Evolutionary conservation across 805 yeast species (phyloP).

Genomic region (Diddensiella santjacobensis): DNA sequence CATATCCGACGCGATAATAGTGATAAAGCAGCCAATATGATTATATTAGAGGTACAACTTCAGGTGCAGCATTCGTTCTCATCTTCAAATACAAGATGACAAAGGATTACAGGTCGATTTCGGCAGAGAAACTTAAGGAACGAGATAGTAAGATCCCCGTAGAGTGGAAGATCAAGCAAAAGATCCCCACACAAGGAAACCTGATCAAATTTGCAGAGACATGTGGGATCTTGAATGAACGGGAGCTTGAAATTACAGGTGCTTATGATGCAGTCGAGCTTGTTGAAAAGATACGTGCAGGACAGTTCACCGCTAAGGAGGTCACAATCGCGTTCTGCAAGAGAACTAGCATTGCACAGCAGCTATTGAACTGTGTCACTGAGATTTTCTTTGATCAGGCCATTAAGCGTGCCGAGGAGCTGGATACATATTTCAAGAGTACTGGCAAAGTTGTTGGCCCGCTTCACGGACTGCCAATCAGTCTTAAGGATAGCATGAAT

Average conservation of each 20-base stretch:
- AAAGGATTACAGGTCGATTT: constrained; percentile 36
- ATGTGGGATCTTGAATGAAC: constrained; percentile 33
- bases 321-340: constrained; percentile 56
- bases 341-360: constrained; percentile 56
- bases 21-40: no score
- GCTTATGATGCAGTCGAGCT: constrained; percentile 42
- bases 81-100: constrained; percentile 3
- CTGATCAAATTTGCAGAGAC: constrained; percentile 38
- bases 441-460: constrained; percentile 59
- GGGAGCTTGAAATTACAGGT: constrained; percentile 42
- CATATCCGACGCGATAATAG: no score
- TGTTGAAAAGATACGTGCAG: constrained; percentile 44
- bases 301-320: constrained; percentile 43
- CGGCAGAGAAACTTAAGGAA: constrained; percentile 35
- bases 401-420: constrained; percentile 48
- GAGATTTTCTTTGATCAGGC: constrained; percentile 55
- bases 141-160: constrained; percentile 43
- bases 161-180: constrained; percentile 43
- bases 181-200: constrained; percentile 33
- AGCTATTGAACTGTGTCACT: constrained; percentile 40
- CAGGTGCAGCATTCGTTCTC: no score
- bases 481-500: constrained; percentile 51
- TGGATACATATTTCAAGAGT: constrained; percentile 48
- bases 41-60: no score
- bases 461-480: constrained; percentile 62